phyloP scores from a whole-genome alignment of 768 basidiomycete species.

The Gyrodon lividus region DNA sequence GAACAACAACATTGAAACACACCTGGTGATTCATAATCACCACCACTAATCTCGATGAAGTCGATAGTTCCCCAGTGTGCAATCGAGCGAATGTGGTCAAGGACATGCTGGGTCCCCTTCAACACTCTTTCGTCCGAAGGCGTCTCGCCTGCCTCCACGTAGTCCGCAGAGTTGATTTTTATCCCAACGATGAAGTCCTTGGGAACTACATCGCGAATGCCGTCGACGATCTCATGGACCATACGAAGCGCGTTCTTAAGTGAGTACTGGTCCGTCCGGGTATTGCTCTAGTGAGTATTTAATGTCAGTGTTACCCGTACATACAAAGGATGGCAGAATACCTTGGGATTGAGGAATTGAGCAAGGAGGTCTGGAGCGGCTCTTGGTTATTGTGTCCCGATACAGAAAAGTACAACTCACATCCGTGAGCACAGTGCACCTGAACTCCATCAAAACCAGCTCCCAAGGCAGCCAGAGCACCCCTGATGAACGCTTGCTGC shows the following conservation, averaged over 20 bases:
- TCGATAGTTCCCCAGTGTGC: constrained; percentile 68
- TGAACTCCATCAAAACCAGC: constrained; percentile 87
- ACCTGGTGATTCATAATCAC: constrained; percentile 82
- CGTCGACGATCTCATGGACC: constrained; percentile 51
- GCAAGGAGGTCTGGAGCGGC: constrained; percentile 62
- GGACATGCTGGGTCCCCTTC: constrained; percentile 39
- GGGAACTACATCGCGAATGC: constrained; percentile 55
- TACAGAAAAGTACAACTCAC: constrained; percentile 42
- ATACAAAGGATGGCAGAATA: constrained; percentile 20
- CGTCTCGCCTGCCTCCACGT: constrained; percentile 38
- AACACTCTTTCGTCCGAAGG: constrained; percentile 31
- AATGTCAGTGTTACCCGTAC: constrained; percentile 17
- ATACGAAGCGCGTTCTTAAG: constrained; percentile 50
- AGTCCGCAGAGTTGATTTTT: constrained; percentile 82
- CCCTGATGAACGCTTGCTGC: constrained; percentile 62
- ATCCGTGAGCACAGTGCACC: constrained; percentile 84
- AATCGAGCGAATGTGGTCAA: constrained; percentile 60
- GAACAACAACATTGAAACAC: constrained; percentile 9
- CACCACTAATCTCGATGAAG: constrained; percentile 87
- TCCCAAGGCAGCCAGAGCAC: constrained; percentile 59
- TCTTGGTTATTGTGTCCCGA: background rate
- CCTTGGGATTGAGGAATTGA: constrained; percentile 76
- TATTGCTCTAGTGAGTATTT: constrained; percentile 40
- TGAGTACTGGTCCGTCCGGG: constrained; percentile 62
- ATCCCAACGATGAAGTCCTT: constrained; percentile 68